Conservation (phyloP, 768 basidiomycete genomes). For the Mycena venus region DNA sequence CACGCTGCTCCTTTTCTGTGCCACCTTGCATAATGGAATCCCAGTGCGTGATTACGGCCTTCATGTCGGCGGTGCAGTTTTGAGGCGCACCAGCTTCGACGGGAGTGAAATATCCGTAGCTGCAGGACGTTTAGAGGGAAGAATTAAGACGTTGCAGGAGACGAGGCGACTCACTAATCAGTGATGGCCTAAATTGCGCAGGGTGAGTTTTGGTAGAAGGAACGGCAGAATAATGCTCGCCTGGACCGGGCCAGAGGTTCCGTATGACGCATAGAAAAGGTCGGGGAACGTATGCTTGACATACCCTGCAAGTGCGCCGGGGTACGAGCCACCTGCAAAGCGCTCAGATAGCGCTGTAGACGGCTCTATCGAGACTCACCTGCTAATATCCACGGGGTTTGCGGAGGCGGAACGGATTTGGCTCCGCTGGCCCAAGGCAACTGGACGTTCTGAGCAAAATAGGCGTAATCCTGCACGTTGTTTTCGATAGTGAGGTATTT, state of each 20-base stretch:
- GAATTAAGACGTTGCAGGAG: background rate
- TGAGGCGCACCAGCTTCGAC: conserved; percentile 60
- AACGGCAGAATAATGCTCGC: background rate
- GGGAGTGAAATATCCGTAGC: conserved; percentile 65
- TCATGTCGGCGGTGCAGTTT: conserved; percentile 67
- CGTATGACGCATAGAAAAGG: conserved; percentile 26
- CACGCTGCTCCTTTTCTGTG: conserved; percentile 14
- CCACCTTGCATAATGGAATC: conserved; percentile 52
- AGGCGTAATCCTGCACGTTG: conserved; percentile 63
- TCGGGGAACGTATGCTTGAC: conserved; percentile 23
- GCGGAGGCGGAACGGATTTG: conserved; percentile 32
- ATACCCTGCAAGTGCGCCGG: conserved; percentile 11
- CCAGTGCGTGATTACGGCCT: conserved; percentile 61
- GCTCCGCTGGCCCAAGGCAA: conserved; percentile 62
- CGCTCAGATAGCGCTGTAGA: conserved; percentile 32
- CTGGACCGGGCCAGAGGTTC: conserved; percentile 21
- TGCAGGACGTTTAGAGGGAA: conserved; percentile 35
- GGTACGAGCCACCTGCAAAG: conserved; percentile 27
- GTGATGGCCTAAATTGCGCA: conserved; percentile 19
- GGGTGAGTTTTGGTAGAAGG: background rate
- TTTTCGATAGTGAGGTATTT: conserved; percentile 62
- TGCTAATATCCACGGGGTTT: conserved; percentile 33
- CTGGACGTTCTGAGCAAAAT: conserved; percentile 62
- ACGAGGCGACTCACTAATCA: conserved; percentile 9
- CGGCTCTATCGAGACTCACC: conserved; percentile 1